Evolutionary conservation across 768 basidiomycete species (phyloP), one percentile per base, ranked within the genome.

Genomic region (Lactarius indigo): DNA sequence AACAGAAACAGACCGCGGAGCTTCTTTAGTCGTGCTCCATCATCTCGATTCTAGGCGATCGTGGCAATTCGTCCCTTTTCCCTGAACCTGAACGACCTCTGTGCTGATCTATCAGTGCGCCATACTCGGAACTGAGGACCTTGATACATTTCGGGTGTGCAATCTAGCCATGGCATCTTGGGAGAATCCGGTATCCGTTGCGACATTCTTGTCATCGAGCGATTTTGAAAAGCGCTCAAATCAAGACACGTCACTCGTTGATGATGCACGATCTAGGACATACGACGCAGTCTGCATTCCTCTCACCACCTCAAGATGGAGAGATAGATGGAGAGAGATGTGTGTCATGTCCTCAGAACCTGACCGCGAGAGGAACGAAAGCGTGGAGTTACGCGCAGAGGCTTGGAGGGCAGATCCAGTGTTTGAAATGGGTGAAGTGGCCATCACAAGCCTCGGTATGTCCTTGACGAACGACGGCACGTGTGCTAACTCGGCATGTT

Each of bases 221-320:
- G 63, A 72, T 28, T 61, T 69, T 57, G 55, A 59, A 63, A 63
- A 23, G 37, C 64, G 44, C 42, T 59, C 37, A 5, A 52, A 18
- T 52, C 71, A 6, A 65, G 64, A 52, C 61, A 63, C 59, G 73
- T 74, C 9, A 83, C 87, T 88, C 41, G 73, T 84, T 1, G 74
- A 81, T 15, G 83, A 85, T 31, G 82, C 87, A 20, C 84, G 79
- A 57, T 69, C 79, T 13, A 88, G 86, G 64, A 90, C 90, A 20
- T 98, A 94, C 73, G 87, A 91, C 62, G 75, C 81, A 1, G 81
- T 94, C 50, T 91, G 88, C 73, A 75, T 96, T 20, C 94, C 94
- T n/a, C 81, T 98, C n/a, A 94, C 96, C 28, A 96, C 90, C 63
- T 82, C 83, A 20, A 84, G 83, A 56, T 99, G 97, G 97, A 87